phyloP scores from a whole-genome alignment of 2,329 filamentous ascomycete genomes.

The Trichoderma sp. region DNA sequence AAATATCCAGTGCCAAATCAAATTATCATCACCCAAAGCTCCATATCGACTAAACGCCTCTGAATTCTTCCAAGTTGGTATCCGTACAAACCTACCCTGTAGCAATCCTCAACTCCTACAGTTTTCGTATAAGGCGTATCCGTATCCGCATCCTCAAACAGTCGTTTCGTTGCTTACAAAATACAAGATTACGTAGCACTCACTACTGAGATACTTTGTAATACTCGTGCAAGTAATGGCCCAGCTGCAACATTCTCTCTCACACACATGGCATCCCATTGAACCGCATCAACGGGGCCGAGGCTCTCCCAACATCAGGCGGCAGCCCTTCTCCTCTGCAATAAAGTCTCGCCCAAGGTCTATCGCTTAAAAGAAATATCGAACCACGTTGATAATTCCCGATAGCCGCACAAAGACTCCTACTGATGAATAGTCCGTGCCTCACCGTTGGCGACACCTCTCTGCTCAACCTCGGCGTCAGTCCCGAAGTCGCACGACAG shows the following conservation, averaged over 20 bases:
- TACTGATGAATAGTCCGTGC: background rate
- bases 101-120: background rate
- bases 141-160: constrained; percentile 3
- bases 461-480: background rate
- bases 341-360: background rate
- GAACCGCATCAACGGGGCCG: background rate
- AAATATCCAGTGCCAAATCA: background rate
- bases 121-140: constrained; percentile 3
- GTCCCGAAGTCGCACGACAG: constrained; percentile 15
- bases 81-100: background rate
- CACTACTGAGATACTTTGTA: background rate
- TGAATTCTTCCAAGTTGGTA: background rate
- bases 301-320: background rate
- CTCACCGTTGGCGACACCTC: background rate
- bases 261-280: background rate
- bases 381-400: background rate
- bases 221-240: background rate
- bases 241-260: background rate
- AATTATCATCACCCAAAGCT: background rate
- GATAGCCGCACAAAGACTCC: background rate
- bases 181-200: background rate
- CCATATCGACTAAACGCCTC: background rate
- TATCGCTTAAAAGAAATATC: background rate
- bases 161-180: background rate
- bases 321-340: background rate